Evolutionary conservation across 116 monocot species (phyloP), one percentile per base, ranked within the genome.

Genomic region (Zostera marina): DNA sequence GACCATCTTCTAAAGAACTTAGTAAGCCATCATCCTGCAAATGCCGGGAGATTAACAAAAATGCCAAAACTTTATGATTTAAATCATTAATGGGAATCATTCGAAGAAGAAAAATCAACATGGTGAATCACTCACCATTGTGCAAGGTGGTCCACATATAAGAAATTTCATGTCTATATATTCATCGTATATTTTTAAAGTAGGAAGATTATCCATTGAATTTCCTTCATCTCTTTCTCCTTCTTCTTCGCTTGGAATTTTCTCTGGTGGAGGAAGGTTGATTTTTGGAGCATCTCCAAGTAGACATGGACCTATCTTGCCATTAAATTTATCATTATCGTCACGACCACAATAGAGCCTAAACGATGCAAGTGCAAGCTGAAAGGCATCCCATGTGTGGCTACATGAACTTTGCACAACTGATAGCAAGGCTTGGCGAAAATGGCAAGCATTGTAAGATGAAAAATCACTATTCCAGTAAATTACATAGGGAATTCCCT

Each of bases 371-470:
- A 79, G 68, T 32, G 90, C 90, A 60, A 90, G 81, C 64, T 90
- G 90, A 69, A 90, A 90, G 38, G 90, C 78, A 73, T 90, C 90
- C 81, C 84, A 84, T 63, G 74, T 72, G 61, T 90, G 90, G 66
- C 84, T 76, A 64, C 66, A 73, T 45, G 90, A 90, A 62, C 90
- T 91, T 61, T 91, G 91, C 12, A 85, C 63, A 15, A 91, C 81
- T 24, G 85, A 79, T 41, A 91, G 32, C 47, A 91, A 63, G 9
- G 91, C 74, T 44, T 85, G 81, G 8, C 74, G 79, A 69, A 91
- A 91, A 62, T 91, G 79, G 22, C 78, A 81, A 63, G 91, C 78
- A 21, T 72, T 62, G 64, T 77, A 77, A 49, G 74, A 66, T 56
- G 82, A 85, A 73, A 91, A 85, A 21, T 62, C 41, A 67, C 73